Percentiles rank a stretch among this genome's conserved stretches.
Conservation (phyloP, 2,329 filamentous ascomycete species). For the Colletotrichum navitas region DNA sequence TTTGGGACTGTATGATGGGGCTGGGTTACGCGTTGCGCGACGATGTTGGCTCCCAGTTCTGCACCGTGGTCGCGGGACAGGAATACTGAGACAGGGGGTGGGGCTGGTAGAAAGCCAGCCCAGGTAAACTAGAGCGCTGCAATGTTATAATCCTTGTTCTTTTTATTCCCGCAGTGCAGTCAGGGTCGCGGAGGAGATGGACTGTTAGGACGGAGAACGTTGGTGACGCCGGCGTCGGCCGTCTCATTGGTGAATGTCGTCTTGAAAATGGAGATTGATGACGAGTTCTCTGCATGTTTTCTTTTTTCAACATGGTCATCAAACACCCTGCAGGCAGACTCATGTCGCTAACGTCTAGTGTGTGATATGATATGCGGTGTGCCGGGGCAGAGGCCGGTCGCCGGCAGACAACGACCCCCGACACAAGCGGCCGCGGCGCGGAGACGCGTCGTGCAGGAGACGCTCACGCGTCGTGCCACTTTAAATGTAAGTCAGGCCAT, state of each 20-base stretch:
- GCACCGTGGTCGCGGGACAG: not conserved
- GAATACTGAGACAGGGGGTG: not conserved
- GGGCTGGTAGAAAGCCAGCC: not conserved
- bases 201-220: not conserved
- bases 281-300: not conserved
- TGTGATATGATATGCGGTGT: not conserved
- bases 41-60: too few species aligned
- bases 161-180: not conserved
- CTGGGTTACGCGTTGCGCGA: not conserved
- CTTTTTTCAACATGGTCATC: not conserved
- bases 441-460: too few species aligned
- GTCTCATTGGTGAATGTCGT: not conserved
- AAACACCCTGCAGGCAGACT: not conserved
- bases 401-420: too few species aligned
- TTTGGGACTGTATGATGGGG: not conserved
- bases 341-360: not conserved
- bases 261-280: not conserved
- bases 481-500: too few species aligned
- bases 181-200: not conserved
- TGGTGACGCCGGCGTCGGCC: not conserved
- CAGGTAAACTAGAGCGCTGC: not conserved
- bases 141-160: not conserved
- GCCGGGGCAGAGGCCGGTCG: not conserved
- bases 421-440: too few species aligned
- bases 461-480: too few species aligned